These are phyloP conservation scores for Saksenaea vasiformis DNA, from an alignment of 371 early-diverging fungal genomes.

Conservation along the genomic window DNA sequence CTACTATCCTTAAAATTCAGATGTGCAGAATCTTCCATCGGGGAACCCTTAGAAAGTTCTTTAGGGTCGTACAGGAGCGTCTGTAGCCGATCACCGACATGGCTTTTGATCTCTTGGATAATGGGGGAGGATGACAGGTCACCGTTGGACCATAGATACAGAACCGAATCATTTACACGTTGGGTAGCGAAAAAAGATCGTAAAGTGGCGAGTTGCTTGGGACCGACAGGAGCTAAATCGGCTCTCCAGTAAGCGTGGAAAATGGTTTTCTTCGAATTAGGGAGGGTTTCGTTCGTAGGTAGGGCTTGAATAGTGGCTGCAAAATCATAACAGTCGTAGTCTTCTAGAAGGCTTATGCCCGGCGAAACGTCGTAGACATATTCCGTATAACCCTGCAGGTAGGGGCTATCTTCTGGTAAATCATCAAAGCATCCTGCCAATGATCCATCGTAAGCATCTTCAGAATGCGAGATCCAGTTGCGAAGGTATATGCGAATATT, in stretches of 20 bases:
- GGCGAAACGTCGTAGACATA: constrained; percentile 48
- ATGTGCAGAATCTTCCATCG: constrained; percentile 49
- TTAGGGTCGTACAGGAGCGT: constrained; percentile 34
- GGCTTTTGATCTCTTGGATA: constrained; percentile 34
- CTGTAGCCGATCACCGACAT: constrained; percentile 42
- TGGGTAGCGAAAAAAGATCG: constrained; percentile 58
- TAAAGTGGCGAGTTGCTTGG: constrained; percentile 49
- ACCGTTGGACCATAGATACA: constrained; percentile 57
- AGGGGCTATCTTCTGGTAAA: constrained; percentile 37
- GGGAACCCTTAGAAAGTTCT: constrained; percentile 43
- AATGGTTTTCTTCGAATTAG: constrained; percentile 18
- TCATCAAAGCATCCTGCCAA: constrained; percentile 47
- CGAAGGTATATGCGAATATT: constrained; percentile 53
- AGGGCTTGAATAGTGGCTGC: constrained; percentile 43
- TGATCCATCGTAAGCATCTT: constrained; percentile 41
- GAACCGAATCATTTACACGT: constrained; percentile 29
- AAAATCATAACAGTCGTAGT: constrained; percentile 57
- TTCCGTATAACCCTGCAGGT: constrained; percentile 27
- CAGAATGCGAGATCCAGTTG: constrained; percentile 55
- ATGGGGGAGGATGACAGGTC: constrained; percentile 37
- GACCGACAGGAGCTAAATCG: constrained; percentile 47
- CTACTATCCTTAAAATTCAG: constrained; percentile 43
- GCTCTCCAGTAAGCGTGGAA: constrained; percentile 60
- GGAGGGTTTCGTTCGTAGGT: background rate
- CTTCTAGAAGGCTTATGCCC: constrained; percentile 45